Evolutionary conservation across 148 eudicot genomes (phyloP).

Genomic region (Rhododendron simsii): DNA sequence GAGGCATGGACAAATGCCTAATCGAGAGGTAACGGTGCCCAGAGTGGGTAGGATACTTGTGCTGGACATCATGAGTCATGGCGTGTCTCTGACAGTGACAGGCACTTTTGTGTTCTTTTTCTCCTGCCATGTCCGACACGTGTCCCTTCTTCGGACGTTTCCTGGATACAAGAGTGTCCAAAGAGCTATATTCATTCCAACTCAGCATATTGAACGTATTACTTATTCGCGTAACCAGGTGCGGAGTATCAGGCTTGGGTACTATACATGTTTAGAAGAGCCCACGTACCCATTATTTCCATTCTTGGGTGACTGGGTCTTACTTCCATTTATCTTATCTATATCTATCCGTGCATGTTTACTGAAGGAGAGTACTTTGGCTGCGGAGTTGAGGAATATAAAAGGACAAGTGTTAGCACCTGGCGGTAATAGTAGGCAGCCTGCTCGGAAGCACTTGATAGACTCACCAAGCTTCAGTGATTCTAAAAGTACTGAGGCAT

Average conservation of each 20-base stretch:
- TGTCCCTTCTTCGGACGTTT: neutral
- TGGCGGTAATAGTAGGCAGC: constrained; percentile 59
- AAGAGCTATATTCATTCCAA: neutral
- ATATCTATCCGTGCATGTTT: neutral
- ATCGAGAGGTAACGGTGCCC: neutral
- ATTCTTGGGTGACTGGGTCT: neutral
- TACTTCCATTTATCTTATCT: neutral
- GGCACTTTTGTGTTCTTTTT: neutral
- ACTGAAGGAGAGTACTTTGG: constrained; percentile 55
- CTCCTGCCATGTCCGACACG: neutral
- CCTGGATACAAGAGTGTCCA: neutral
- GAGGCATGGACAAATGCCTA: neutral
- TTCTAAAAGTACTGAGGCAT: constrained; percentile 61
- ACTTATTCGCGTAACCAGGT: neutral
- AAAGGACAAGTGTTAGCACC: constrained; percentile 56
- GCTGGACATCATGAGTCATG: neutral
- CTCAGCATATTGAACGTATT: neutral
- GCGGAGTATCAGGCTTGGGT: neutral
- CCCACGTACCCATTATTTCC: neutral
- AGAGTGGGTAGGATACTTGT: neutral
- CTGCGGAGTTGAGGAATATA: constrained; percentile 56
- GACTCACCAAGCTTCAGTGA: constrained; percentile 54
- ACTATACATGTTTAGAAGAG: neutral
- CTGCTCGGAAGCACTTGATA: constrained; percentile 56
- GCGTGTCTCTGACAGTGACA: neutral